A percentile compares a stretch with the other conserved stretches of the same genome.
Evolutionary conservation across 805 yeast species (phyloP).

Genomic region (Groenewaldozyma tartarivorans): DNA sequence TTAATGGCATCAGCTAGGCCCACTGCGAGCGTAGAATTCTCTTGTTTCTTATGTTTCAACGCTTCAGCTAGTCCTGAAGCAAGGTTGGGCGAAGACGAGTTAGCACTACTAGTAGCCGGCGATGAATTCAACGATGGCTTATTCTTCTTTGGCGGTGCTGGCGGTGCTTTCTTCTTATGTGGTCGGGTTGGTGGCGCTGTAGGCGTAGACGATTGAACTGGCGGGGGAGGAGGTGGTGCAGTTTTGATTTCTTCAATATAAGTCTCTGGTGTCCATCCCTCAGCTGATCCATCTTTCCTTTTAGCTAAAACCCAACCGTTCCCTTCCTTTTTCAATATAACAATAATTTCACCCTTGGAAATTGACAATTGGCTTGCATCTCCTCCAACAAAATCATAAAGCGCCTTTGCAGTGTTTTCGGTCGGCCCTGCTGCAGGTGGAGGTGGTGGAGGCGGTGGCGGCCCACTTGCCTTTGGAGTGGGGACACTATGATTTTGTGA

Average conservation of each 20-base stretch:
- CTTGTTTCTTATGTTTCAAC: constrained; percentile 50
- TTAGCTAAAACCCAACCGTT: constrained; percentile 95
- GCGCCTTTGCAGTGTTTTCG: constrained; percentile 72
- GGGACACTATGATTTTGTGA: constrained; percentile 7
- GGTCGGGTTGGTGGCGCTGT: constrained; percentile 21
- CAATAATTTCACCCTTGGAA: constrained; percentile 63
- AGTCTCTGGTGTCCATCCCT: constrained; percentile 98
- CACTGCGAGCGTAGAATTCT: constrained; percentile 60
- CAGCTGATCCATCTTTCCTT: constrained; percentile 58
- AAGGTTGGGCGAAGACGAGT: constrained; percentile 26
- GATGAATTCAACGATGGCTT: constrained; percentile 14
- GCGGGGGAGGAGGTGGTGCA: constrained; percentile 13
- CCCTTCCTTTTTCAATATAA: constrained; percentile 59
- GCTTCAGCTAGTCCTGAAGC: constrained; percentile 63
- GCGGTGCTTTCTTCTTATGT: constrained; percentile 21
- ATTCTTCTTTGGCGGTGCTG: constrained; percentile 17
- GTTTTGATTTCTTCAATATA: constrained; percentile 44
- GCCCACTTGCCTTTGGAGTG: constrained; percentile 22
- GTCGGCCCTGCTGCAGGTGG: constrained; percentile 47
- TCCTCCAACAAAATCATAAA: constrained; percentile 82
- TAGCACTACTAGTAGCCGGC: constrained; percentile 9
- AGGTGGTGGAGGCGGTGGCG: constrained; percentile 36
- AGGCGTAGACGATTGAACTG: constrained; percentile 13
- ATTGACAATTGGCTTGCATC: constrained; percentile 79
- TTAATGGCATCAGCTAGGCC: constrained; percentile 84